Percentiles rank a stretch among this genome's conserved stretches.
These are phyloP conservation scores for Didymella pomorum DNA, from an alignment of 2,329 filamentous ascomycete species.

Conservation along the genomic window DNA sequence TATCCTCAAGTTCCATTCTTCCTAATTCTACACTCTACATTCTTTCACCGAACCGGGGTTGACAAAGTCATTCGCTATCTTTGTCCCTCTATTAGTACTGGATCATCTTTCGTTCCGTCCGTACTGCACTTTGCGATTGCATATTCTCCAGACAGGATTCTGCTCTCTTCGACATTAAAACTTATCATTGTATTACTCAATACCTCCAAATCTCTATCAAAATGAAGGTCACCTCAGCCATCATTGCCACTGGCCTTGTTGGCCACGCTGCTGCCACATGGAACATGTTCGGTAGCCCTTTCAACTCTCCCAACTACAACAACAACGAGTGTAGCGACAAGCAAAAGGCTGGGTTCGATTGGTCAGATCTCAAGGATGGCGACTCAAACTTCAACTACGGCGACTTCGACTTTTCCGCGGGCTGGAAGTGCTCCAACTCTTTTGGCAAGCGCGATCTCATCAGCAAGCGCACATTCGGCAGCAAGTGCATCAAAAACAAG, in stretches of 20 bases:
- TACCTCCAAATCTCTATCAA: slow-evolving; percentile 26
- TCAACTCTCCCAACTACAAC: slow-evolving; percentile 73
- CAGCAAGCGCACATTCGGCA: slow-evolving; percentile 55
- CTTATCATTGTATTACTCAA: slow-evolving; percentile 5
- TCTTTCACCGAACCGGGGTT: slow-evolving; percentile 26
- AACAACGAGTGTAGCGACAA: slow-evolving; percentile 78
- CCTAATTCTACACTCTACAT: slow-evolving; percentile 15
- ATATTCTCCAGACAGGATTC: slow-evolving; percentile 36
- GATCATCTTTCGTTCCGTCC: slow-evolving; percentile 35
- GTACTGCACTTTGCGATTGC: slow-evolving; percentile 26
- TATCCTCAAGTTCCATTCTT: slow-evolving; percentile 20
- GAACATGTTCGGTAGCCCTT: slow-evolving; percentile 61
- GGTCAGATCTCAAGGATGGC: slow-evolving; percentile 63
- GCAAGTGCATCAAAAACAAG: slow-evolving; percentile 54
- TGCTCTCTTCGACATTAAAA: slow-evolving; percentile 23
- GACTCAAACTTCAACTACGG: slow-evolving; percentile 68
- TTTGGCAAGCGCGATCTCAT: slow-evolving; percentile 66
- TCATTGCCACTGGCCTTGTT: slow-evolving; percentile 58
- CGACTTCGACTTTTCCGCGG: slow-evolving; percentile 70
- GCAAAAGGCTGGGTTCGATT: slow-evolving; percentile 77
- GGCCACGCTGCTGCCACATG: slow-evolving; percentile 60
- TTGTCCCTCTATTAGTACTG: slow-evolving; percentile 43
- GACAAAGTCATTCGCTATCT: slow-evolving; percentile 52
- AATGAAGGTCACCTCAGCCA: slow-evolving; percentile 54
- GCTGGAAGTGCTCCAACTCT: slow-evolving; percentile 72